Conservation (phyloP, 1,284 basidiomycete species). For the Ceratobasidium sp. region DNA sequence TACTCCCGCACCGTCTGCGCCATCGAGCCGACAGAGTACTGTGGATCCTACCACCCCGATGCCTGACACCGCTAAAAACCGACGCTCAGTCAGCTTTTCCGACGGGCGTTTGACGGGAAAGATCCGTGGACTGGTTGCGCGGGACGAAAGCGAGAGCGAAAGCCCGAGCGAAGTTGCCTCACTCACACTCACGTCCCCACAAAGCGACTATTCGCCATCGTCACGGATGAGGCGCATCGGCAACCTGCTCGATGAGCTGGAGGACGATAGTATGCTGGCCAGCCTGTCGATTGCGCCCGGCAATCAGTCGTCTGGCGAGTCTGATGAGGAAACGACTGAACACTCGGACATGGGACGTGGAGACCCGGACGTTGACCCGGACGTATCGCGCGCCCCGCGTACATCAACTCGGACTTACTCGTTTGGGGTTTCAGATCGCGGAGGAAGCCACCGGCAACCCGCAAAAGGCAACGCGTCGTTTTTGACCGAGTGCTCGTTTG, state of each 20-base stretch:
- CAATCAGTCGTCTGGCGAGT: slow-evolving; percentile 39
- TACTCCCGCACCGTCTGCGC: slow-evolving; percentile 50
- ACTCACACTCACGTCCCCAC: slow-evolving; percentile 43
- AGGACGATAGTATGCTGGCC: slow-evolving; percentile 43
- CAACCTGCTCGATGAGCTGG: slow-evolving; percentile 45
- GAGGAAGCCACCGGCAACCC: slow-evolving; percentile 28
- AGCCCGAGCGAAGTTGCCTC: slow-evolving; percentile 44
- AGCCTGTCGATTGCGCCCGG: slow-evolving; percentile 44
- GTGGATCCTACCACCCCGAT: slow-evolving; percentile 45
- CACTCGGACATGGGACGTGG: slow-evolving; percentile 37
- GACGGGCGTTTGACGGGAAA: slow-evolving; percentile 89
- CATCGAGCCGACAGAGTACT: slow-evolving; percentile 45
- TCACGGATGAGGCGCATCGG: slow-evolving; percentile 39
- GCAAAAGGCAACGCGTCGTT: slow-evolving; percentile 75
- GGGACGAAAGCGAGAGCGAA: slow-evolving; percentile 23
- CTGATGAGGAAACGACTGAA: slow-evolving; percentile 40
- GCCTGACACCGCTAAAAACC: slow-evolving; percentile 53
- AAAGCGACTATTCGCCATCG: slow-evolving; percentile 32
- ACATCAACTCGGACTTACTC: slow-evolving; percentile 39
- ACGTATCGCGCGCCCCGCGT: slow-evolving; percentile 20
- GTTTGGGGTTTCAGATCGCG: slow-evolving; percentile 20
- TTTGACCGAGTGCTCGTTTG: slow-evolving; percentile 93
- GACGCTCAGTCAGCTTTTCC: slow-evolving; percentile 92
- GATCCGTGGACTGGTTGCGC: slow-evolving; percentile 68
- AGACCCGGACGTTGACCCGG: slow-evolving; percentile 32